These are phyloP conservation scores for Xerocomellus dryophilus DNA, from an alignment of 768 basidiomycete species.

Conservation along the genomic window DNA sequence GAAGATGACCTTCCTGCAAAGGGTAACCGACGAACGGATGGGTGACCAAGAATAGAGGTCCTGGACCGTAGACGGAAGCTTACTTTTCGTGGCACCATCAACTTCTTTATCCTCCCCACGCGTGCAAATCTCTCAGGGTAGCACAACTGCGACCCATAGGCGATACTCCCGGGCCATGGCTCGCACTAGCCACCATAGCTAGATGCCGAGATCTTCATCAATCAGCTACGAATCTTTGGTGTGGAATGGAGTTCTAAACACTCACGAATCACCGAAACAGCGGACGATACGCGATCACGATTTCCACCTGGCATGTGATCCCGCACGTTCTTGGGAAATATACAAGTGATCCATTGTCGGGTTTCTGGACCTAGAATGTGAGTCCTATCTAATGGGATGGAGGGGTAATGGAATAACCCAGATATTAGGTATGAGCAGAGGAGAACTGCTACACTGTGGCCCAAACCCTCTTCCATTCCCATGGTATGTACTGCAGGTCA, in stretches of 20 bases:
- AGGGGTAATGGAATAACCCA: not conserved
- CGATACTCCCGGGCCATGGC: not conserved
- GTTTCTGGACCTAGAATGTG: not conserved
- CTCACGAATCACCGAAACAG: not conserved
- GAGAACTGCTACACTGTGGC: slow-evolving; percentile 20
- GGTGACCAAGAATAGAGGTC: not conserved
- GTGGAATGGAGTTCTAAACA: not conserved
- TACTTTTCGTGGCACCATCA: slow-evolving; percentile 1
- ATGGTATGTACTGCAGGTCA: slow-evolving; percentile 41
- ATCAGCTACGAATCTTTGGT: not conserved
- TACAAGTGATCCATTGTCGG: not conserved
- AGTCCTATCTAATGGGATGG: not conserved
- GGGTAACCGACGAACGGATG: slow-evolving; percentile 1
- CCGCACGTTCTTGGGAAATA: not conserved
- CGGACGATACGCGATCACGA: not conserved
- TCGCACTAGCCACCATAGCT: not conserved
- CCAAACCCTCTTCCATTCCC: slow-evolving; percentile 46
- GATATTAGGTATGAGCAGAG: slow-evolving; percentile 1
- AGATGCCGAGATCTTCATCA: not conserved
- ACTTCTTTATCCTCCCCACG: not conserved
- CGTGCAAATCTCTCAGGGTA: not conserved
- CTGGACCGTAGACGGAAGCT: not conserved
- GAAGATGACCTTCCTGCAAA: not conserved
- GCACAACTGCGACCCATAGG: not conserved
- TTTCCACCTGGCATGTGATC: not conserved